Conservation (phyloP, 495 filamentous ascomycete species). For the Friedmanniomyces simplex region DNA sequence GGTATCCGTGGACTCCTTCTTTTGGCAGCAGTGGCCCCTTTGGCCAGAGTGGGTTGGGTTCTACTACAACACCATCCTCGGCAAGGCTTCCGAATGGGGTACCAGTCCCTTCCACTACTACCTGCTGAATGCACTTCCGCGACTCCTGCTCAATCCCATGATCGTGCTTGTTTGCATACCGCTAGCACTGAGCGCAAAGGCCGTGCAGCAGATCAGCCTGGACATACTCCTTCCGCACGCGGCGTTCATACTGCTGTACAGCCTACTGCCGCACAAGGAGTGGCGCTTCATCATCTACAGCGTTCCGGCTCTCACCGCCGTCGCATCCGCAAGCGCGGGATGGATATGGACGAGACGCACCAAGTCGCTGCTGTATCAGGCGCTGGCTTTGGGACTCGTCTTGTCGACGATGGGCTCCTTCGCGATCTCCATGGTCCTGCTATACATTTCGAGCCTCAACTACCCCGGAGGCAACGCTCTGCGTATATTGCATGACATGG, state of each 20-base stretch:
- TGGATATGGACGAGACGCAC: slow-evolving; percentile 60
- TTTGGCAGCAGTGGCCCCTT: slow-evolving; percentile 66
- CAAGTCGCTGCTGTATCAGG: slow-evolving; percentile 47
- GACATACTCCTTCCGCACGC: slow-evolving; percentile 56
- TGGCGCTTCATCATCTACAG: slow-evolving; percentile 90
- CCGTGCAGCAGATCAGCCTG: slow-evolving; percentile 37
- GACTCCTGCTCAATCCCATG: slow-evolving; percentile 72
- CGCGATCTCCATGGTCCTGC: slow-evolving; percentile 48
- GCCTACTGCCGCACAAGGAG: slow-evolving; percentile 85
- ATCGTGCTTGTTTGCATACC: slow-evolving; percentile 54
- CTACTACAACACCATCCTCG: slow-evolving; percentile 79
- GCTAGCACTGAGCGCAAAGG: slow-evolving; percentile 45
- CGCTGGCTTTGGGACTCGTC: slow-evolving; percentile 46
- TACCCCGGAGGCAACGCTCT: slow-evolving; percentile 33
- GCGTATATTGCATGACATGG: slow-evolving; percentile 21
- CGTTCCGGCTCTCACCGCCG: slow-evolving; percentile 68
- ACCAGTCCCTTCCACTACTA: slow-evolving; percentile 77
- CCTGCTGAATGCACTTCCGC: slow-evolving; percentile 67
- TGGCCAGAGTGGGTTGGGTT: slow-evolving; percentile 92
- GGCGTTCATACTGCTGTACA: slow-evolving; percentile 69
- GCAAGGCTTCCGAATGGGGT: slow-evolving; percentile 74
- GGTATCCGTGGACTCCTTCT: slow-evolving; percentile 72
- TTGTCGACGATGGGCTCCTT: slow-evolving; percentile 51
- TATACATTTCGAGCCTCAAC: slow-evolving; percentile 43
- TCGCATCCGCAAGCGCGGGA: slow-evolving; percentile 60